Evolutionary conservation across 225 moss, liverwort and hornwort species (phyloP).

Genomic region (Thuidium tamariscinum): DNA sequence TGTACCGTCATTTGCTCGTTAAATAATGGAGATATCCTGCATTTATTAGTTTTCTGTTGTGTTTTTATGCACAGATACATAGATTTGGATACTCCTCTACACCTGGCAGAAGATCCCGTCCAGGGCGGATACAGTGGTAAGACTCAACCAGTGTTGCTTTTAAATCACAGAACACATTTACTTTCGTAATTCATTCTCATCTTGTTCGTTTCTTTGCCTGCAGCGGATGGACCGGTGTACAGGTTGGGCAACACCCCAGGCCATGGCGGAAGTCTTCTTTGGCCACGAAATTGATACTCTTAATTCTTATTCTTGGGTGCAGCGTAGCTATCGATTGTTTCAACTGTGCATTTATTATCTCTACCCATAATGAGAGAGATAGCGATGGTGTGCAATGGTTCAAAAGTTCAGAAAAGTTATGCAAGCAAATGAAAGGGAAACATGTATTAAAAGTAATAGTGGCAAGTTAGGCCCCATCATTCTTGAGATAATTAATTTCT

Average conservation of each 20-base stretch:
- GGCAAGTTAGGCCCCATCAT: no score
- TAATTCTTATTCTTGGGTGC: neutral
- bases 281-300: conserved; percentile 12
- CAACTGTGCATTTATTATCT: neutral
- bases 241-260: conserved; percentile 37
- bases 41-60: neutral
- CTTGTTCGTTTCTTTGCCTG: neutral
- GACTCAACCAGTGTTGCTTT: neutral
- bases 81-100: conserved; percentile 80
- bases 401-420: neutral
- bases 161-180: neutral
- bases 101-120: conserved; percentile 66
- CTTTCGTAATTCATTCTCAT: neutral
- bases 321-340: neutral
- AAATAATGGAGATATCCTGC: neutral
- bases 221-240: conserved; percentile 49
- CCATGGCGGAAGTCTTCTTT: conserved; percentile 47
- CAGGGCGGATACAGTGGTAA: conserved; percentile 74
- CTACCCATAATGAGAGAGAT: neutral
- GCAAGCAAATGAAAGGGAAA: neutral
- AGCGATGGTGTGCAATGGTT: neutral
- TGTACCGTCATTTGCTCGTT: neutral
- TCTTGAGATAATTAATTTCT: neutral
- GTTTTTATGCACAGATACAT: conserved; percentile 43
- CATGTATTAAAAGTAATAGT: neutral